These are phyloP conservation scores for Medicago truncatula DNA, from an alignment of 306 rosid species.

Conservation along the genomic window MtrunA17r5.0-ANR NC_053043.1:41625001-41625500, in stretches of 20 bases:
- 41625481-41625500: conserved; percentile 93
- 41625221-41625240: conserved; percentile 36
- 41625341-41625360: conserved; percentile 97
- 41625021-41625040: background rate
- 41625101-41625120: conserved; percentile 93
- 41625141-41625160: conserved; percentile 96
- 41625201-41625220: conserved; percentile 65
- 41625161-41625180: conserved; percentile 97
- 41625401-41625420: conserved; percentile 90
- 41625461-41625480: conserved; percentile 94
- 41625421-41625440: conserved; percentile 97
- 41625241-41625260: conserved; percentile 72
- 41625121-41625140: conserved; percentile 92
- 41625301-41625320: conserved; percentile 89
- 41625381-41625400: conserved; percentile 83
- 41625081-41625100: conserved; percentile 89
- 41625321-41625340: conserved; percentile 94
- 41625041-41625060: conserved; percentile 41
- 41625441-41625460: conserved; percentile 84
- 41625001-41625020: background rate
- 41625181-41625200: conserved; percentile 74
- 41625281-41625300: conserved; percentile 84
- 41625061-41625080: conserved; percentile 67
- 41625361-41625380: conserved; percentile 89
- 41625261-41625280: conserved; percentile 92